Evolutionary conservation across 768 basidiomycete species (phyloP).

Genomic region (Royoungia palumana): DNA sequence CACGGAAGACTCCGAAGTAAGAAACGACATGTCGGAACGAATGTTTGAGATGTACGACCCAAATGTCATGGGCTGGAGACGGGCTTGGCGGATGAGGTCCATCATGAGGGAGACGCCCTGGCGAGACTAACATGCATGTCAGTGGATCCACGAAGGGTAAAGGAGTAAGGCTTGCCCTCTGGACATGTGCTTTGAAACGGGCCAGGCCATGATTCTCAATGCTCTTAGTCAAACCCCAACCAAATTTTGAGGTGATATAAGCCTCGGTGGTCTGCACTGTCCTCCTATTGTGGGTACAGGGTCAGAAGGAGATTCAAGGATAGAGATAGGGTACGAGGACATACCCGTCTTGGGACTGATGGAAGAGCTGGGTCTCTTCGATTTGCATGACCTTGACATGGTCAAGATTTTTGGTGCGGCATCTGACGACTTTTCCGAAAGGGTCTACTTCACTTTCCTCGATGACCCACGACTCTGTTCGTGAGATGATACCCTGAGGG

Average conservation of each 20-base stretch:
- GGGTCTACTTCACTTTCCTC: conserved; percentile 95
- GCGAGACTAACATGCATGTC: conserved; percentile 54
- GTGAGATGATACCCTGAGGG: conserved; percentile 72
- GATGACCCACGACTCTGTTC: conserved; percentile 91
- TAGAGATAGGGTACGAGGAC: conserved; percentile 21
- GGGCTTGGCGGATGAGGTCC: conserved; percentile 73
- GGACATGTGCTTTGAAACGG: conserved; percentile 83
- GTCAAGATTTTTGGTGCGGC: conserved; percentile 85
- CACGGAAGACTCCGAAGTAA: conserved; percentile 19
- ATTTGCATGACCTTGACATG: conserved; percentile 94
- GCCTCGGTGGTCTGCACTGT: conserved; percentile 86
- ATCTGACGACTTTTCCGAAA: conserved; percentile 68
- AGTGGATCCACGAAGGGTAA: not conserved
- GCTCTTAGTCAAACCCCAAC: conserved; percentile 83
- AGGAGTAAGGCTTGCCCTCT: conserved; percentile 54
- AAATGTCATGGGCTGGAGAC: conserved; percentile 49
- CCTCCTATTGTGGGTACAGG: conserved; percentile 43
- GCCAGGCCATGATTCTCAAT: conserved; percentile 85
- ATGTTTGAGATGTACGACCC: conserved; percentile 36
- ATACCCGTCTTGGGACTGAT: conserved; percentile 68
- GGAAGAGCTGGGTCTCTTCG: conserved; percentile 74
- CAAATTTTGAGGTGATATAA: conserved; percentile 81
- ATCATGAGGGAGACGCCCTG: conserved; percentile 86
- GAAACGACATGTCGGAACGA: conserved; percentile 32
- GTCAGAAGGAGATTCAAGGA: not conserved